Percentiles rank a stretch among this genome's conserved stretches.
These are phyloP conservation scores for Antitrichia curtipendula DNA, from an alignment of 225 moss, liverwort and hornwort genomes.

Conservation along the genomic window DNA sequence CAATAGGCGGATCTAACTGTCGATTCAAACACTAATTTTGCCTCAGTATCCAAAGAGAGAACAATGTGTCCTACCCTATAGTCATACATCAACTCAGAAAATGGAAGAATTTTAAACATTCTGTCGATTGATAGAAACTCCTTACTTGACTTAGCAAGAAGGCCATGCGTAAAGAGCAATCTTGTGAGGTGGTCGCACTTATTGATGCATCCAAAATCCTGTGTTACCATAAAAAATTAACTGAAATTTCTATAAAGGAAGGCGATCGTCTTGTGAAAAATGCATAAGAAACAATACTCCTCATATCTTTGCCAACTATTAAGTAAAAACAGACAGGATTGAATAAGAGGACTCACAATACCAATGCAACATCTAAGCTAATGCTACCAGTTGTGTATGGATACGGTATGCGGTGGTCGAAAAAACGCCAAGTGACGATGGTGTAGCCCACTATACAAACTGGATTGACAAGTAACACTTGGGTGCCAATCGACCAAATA, in stretches of 20 bases:
- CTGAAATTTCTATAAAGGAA: not conserved
- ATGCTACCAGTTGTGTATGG: conserved; percentile 10
- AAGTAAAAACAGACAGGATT: not conserved
- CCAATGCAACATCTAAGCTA: not conserved
- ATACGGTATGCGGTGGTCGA: conserved; percentile 88
- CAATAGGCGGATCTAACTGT: not conserved
- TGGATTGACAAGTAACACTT: conserved; percentile 77
- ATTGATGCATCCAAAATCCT: conserved; percentile 91
- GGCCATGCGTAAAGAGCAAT: conserved; percentile 93
- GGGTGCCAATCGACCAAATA: conserved; percentile 85
- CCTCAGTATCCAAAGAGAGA: not conserved
- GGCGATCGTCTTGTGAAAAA: not conserved
- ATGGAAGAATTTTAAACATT: not conserved
- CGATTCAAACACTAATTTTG: not conserved
- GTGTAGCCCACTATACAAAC: conserved; percentile 47
- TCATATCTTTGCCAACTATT: conserved; percentile 55
- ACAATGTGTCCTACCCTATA: not conserved
- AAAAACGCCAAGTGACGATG: conserved; percentile 83
- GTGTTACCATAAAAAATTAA: not conserved
- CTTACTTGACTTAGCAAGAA: conserved; percentile 85
- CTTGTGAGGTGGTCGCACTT: conserved; percentile 61
- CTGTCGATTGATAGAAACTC: not conserved
- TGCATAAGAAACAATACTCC: conserved; percentile 28
- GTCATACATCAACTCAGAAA: not conserved
- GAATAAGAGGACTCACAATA: not conserved